phyloP scores from a whole-genome alignment of 1,284 basidiomycete genomes.

The Malassezia slooffiae region DNA sequence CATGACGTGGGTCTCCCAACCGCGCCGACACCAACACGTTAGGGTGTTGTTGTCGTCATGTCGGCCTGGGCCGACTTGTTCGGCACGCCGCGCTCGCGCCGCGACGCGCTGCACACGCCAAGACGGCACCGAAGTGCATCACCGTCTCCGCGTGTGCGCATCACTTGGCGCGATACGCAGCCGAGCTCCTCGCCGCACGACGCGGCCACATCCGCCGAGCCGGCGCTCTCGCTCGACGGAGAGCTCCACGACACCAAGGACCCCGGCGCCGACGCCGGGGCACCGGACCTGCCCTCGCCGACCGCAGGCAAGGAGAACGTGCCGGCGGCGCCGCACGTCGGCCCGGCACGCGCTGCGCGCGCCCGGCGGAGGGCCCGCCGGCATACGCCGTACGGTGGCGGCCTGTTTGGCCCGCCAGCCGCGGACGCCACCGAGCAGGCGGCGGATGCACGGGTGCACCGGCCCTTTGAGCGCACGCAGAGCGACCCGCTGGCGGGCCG shows the following conservation, averaged over 20 bases:
- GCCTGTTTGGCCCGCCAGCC: too few relatives aligned
- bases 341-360: slow-evolving; percentile 6
- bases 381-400: slow-evolving; percentile 4
- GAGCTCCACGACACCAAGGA: too few relatives aligned
- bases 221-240: not conserved
- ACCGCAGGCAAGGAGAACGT: not conserved
- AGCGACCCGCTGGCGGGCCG: too few relatives aligned
- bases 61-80: not conserved
- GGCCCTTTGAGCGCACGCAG: too few relatives aligned
- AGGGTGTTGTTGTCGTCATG: too few relatives aligned
- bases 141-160: slow-evolving; percentile 7
- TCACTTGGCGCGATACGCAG: slow-evolving; percentile 11
- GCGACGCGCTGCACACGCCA: not conserved
- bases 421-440: too few relatives aligned
- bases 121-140: slow-evolving; percentile 8
- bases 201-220: not conserved
- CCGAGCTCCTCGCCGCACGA: slow-evolving; percentile 14
- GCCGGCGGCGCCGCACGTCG: not conserved
- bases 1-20: too few relatives aligned
- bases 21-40: too few relatives aligned
- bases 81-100: slow-evolving; percentile 1
- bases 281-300: not conserved
- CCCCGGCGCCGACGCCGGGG: too few relatives aligned
- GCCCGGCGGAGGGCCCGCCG: slow-evolving; percentile 4
- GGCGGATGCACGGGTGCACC: too few relatives aligned